phyloP scores from a whole-genome alignment of 306 rosid species.

The Psophocarpus tetragonolobus region DNA sequence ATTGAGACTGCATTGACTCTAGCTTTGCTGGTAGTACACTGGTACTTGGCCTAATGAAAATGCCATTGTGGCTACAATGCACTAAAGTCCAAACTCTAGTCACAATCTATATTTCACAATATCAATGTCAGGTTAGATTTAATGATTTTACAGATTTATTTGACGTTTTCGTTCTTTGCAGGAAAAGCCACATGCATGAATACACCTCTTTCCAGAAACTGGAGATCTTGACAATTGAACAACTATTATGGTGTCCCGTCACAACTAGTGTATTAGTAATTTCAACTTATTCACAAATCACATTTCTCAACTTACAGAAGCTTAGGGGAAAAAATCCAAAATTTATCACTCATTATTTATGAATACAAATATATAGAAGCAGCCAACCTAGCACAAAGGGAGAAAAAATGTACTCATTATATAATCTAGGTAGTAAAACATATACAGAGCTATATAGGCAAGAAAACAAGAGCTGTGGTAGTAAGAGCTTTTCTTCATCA shows the following conservation, averaged over 20 bases:
- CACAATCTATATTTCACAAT: not conserved
- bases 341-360: conserved; percentile 7
- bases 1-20: not conserved
- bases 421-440: conserved; percentile 24
- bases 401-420: conserved; percentile 1
- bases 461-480: conserved; percentile 27
- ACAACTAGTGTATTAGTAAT: not conserved
- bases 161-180: not conserved
- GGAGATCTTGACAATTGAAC: not conserved
- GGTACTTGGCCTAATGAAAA: not conserved
- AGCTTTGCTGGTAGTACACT: not conserved
- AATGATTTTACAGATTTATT: not conserved
- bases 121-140: not conserved
- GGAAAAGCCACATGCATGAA: not conserved
- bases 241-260: not conserved
- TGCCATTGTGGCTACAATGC: not conserved
- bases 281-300: not conserved
- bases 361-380: conserved; percentile 20
- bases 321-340: conserved; percentile 11
- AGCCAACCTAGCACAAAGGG: not conserved
- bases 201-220: not conserved
- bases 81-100: not conserved
- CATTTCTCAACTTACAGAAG: not conserved
- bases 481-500: conserved; percentile 46
- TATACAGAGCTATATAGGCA: conserved; percentile 21